Evolutionary conservation across 2,329 filamentous ascomycete genomes (phyloP).

Genomic region (Diplodia seriata): DNA sequence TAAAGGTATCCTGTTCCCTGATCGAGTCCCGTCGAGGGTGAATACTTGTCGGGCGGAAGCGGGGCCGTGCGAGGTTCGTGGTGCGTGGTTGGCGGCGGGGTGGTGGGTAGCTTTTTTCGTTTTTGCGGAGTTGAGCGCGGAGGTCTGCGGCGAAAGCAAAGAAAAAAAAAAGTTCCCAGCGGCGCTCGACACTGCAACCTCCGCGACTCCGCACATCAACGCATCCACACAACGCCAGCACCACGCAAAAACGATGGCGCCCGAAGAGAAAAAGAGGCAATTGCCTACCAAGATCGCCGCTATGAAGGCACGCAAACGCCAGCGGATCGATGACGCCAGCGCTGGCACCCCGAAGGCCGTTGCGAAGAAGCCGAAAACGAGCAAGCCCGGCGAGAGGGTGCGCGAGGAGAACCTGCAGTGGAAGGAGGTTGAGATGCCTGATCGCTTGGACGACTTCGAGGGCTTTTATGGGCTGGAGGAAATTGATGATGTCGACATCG

Average conservation of each 20-base stretch:
- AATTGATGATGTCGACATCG: constrained; percentile 87
- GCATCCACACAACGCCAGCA: not conserved
- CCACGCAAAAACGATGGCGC: constrained; percentile 37
- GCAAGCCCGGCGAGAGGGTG: constrained; percentile 38
- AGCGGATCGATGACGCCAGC: constrained; percentile 33
- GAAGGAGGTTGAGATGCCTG: constrained; percentile 71
- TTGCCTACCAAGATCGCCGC: constrained; percentile 49
- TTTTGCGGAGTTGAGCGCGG: constrained; percentile 31
- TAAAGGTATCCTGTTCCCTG: not conserved
- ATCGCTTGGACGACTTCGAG: constrained; percentile 85
- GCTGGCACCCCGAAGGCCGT: constrained; percentile 35
- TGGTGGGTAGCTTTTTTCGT: constrained; percentile 5
- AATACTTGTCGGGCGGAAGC: not conserved
- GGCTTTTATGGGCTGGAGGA: constrained; percentile 94
- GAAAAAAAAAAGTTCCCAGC: constrained; percentile 28
- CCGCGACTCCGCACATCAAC: constrained; percentile 1
- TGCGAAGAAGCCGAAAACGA: constrained; percentile 34
- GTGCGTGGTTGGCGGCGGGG: constrained; percentile 11
- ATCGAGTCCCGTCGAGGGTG: not conserved
- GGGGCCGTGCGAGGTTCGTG: constrained; percentile 12
- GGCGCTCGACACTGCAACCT: not conserved
- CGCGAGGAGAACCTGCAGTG: constrained; percentile 64
- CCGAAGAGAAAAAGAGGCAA: constrained; percentile 44
- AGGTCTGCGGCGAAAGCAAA: constrained; percentile 27
- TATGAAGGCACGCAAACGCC: constrained; percentile 53